Evolutionary conservation across 176 grass and related monocot species (phyloP).

Genomic region (Lolium perenne): DNA sequence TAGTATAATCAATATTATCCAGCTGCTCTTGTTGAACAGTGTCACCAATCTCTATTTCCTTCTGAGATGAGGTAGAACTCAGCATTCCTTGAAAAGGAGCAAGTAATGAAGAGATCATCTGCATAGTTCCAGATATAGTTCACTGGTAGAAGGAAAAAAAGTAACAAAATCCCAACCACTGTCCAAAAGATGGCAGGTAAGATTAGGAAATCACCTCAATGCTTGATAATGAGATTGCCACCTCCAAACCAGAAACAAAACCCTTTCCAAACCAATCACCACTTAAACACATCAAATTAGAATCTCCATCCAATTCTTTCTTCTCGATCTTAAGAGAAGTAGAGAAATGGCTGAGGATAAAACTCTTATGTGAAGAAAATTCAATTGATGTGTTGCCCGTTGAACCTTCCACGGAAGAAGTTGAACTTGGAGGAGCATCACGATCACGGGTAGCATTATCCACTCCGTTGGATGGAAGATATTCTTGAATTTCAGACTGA

Average conservation of each 20-base stretch:
- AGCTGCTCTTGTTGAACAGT: slow-evolving; percentile 44
- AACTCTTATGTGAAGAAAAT: slow-evolving; percentile 56
- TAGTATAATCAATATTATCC: slow-evolving; percentile 54
- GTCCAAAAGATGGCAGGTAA: slow-evolving; percentile 12
- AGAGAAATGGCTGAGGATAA: slow-evolving; percentile 66
- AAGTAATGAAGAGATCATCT: slow-evolving; percentile 68
- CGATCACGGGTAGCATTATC: slow-evolving; percentile 31
- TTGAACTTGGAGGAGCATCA: slow-evolving; percentile 55
- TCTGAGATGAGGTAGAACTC: slow-evolving; percentile 51
- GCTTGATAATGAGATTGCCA: slow-evolving; percentile 58
- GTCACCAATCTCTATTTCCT: slow-evolving; percentile 38
- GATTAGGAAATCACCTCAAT: slow-evolving; percentile 57
- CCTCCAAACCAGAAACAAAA: slow-evolving; percentile 79
- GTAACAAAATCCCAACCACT: too few species aligned
- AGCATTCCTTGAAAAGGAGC: slow-evolving; percentile 61
- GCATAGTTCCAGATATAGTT: slow-evolving; percentile 39
- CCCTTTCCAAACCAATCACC: slow-evolving; percentile 72
- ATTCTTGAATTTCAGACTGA: slow-evolving; percentile 62
- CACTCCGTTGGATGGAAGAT: slow-evolving; percentile 42
- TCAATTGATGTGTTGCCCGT: slow-evolving; percentile 34
- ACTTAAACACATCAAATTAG: slow-evolving; percentile 37
- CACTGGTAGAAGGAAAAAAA: background rate
- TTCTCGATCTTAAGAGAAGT: slow-evolving; percentile 64
- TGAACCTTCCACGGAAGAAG: slow-evolving; percentile 51
- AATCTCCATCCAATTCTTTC: slow-evolving; percentile 46